These are phyloP conservation scores for Phytophthora syringae DNA, from an alignment of 352 stramenopile genomes.

Conservation along the genomic window DNA sequence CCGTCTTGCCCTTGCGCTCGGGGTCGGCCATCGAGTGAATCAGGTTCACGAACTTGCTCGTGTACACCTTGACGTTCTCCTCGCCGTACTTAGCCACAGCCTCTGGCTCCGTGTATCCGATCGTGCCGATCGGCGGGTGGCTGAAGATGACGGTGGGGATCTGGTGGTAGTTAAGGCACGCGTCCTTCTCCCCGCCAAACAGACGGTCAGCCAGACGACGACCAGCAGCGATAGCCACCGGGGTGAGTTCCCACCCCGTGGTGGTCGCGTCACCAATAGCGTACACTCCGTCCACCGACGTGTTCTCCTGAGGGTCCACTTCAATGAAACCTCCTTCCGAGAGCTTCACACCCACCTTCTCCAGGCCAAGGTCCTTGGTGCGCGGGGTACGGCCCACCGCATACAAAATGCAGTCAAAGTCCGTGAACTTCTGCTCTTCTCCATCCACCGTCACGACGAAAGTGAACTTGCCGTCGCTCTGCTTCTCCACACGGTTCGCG, in stretches of 20 bases:
- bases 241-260: constrained; percentile 88
- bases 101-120: constrained; percentile 94
- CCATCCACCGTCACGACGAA: constrained; percentile 66
- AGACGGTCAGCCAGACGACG: constrained; percentile 91
- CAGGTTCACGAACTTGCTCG: constrained; percentile 95
- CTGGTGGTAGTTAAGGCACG: constrained; percentile 90
- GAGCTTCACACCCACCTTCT: constrained; percentile 81
- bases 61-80: constrained; percentile 96
- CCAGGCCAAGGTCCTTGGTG: constrained; percentile 86
- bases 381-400: constrained; percentile 89
- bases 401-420: constrained; percentile 69
- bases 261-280: constrained; percentile 94
- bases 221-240: constrained; percentile 89
- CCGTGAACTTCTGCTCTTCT: constrained; percentile 48
- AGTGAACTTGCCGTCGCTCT: constrained; percentile 85
- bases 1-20: constrained; percentile 93
- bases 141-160: constrained; percentile 98
- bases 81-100: constrained; percentile 92
- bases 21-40: constrained; percentile 93
- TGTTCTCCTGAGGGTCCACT: constrained; percentile 93
- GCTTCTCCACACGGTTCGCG: constrained; percentile 84
- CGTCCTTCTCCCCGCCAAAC: constrained; percentile 85
- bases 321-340: constrained; percentile 83
- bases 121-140: constrained; percentile 95
- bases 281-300: constrained; percentile 86